These are phyloP conservation scores for Beauveria sp. DNA, from an alignment of 2,329 filamentous ascomycete genomes.

Conservation along the genomic window DNA sequence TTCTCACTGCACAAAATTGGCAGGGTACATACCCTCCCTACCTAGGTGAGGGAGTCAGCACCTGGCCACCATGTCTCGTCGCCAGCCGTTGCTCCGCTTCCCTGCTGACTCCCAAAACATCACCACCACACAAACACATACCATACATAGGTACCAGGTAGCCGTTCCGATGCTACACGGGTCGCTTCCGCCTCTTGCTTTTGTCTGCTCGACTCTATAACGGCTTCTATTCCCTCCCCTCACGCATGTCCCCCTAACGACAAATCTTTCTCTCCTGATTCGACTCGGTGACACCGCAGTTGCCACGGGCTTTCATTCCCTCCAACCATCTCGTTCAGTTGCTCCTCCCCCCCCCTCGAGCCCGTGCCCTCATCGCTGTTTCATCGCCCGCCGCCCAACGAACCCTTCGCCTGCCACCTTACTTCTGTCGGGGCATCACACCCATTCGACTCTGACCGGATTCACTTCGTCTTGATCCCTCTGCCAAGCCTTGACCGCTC, in stretches of 20 bases:
- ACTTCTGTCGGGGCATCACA: not conserved
- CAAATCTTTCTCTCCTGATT: not conserved
- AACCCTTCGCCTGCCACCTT: not conserved
- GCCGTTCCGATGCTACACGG: not conserved
- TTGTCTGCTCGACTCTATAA: not conserved
- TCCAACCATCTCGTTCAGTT: not conserved
- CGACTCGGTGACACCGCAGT: not conserved
- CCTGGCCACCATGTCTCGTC: not conserved
- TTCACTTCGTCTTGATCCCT: not conserved
- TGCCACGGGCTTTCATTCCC: not conserved
- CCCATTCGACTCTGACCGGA: not conserved
- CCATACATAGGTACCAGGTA: not conserved
- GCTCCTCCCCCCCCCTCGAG: not conserved
- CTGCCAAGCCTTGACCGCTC: not conserved
- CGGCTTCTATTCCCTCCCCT: not conserved
- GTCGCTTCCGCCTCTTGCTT: not conserved
- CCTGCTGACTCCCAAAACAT: conserved; percentile 9
- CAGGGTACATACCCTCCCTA: not conserved
- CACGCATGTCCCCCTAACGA: not conserved
- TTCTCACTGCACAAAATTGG: no score
- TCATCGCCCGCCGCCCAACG: not conserved
- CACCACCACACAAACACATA: not conserved
- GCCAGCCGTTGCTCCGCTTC: not conserved
- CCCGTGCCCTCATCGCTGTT: conserved; percentile 1
- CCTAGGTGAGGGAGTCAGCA: not conserved